A percentile compares a stretch with the other conserved stretches of the same genome.
Evolutionary conservation across 495 filamentous ascomycete species (phyloP).

Genomic region (Aspergillus haitiensis): DNA sequence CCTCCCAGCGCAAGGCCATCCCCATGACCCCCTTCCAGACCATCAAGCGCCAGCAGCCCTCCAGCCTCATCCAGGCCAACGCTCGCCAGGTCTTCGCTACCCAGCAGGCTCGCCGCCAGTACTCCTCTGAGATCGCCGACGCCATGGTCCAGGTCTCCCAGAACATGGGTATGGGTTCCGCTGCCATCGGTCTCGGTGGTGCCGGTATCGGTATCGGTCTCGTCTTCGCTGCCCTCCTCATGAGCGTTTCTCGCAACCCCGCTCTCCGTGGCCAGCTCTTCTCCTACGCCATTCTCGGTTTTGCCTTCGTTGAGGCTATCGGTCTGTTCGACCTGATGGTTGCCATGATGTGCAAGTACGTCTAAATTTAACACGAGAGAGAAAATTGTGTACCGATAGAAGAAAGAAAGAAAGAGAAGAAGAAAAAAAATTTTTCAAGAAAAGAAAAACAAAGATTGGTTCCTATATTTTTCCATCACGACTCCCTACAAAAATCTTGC

Average conservation of each 20-base stretch:
- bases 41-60: constrained; percentile 66
- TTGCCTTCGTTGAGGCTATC: constrained; percentile 91
- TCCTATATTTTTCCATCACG: constrained; percentile 5
- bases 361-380: constrained; percentile 37
- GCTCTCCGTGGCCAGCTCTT: constrained; percentile 87
- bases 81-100: constrained; percentile 63
- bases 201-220: constrained; percentile 91
- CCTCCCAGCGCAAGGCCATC: constrained; percentile 43
- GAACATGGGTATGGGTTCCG: constrained; percentile 82
- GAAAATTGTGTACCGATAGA: constrained; percentile 8
- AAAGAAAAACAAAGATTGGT: constrained; percentile 6
- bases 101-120: constrained; percentile 62
- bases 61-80: constrained; percentile 60
- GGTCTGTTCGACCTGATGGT: constrained; percentile 93
- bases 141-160: constrained; percentile 86
- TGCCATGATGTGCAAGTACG: constrained; percentile 81
- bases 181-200: constrained; percentile 86
- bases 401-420: background rate
- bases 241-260: constrained; percentile 84
- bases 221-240: constrained; percentile 84
- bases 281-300: constrained; percentile 90
- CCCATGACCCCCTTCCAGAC: constrained; percentile 51
- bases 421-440: background rate
- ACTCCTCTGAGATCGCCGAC: constrained; percentile 78
- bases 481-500: constrained; percentile 1